A percentile compares a stretch with the other conserved stretches of the same genome.
phyloP scores from a whole-genome alignment of 305 asterid species.

The Fraxinus baroniana region DNA sequence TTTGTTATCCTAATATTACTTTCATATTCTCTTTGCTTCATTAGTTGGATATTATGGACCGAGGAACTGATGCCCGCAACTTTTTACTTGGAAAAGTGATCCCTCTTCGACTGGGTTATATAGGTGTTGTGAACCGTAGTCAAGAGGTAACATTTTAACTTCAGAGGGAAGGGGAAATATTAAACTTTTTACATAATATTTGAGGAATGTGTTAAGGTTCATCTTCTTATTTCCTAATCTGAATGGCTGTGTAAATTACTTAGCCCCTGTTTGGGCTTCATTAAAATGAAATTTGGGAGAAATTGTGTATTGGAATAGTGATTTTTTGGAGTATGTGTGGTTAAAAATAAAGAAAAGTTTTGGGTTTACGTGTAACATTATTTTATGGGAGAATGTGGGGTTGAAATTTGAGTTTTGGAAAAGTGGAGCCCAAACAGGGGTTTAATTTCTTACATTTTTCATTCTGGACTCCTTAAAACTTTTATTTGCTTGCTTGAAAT shows the following conservation, averaged over 20 bases:
- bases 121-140: constrained; percentile 43
- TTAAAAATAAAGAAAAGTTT: background rate
- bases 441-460: background rate
- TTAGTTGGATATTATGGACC: constrained; percentile 44
- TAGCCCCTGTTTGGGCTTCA: background rate
- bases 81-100: constrained; percentile 39
- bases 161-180: constrained; percentile 1
- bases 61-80: constrained; percentile 37
- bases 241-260: background rate
- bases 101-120: constrained; percentile 39
- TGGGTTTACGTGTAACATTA: background rate
- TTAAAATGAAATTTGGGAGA: background rate
- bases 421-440: background rate
- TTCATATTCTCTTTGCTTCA: no score
- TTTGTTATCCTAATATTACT: background rate
- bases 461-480: background rate
- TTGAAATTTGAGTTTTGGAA: background rate
- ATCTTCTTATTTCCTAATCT: background rate
- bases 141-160: constrained; percentile 35
- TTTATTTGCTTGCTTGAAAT: constrained; percentile 15
- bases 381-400: background rate
- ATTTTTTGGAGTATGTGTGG: background rate
- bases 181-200: background rate
- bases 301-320: background rate
- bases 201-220: constrained; percentile 9